Conservation (phyloP, 208 protist genomes). For the Leishmania lainsoni region DNA sequence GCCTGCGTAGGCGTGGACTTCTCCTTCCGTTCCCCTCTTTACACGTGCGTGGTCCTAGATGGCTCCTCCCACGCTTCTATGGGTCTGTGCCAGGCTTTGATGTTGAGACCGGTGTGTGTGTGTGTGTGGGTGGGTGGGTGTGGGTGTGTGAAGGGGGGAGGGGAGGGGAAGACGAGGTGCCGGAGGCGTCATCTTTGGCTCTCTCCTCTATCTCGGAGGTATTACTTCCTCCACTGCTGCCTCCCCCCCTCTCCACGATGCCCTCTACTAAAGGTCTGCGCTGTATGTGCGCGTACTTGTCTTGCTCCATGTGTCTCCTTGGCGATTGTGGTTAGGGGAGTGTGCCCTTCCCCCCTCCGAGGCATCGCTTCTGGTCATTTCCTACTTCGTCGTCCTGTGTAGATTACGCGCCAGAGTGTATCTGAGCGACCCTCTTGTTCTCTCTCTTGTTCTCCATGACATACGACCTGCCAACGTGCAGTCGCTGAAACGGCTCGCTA, state of each 20-base stretch:
- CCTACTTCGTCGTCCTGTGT: conserved; percentile 12
- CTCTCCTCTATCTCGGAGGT: not conserved
- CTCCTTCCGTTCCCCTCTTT: not conserved
- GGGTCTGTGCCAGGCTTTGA: not conserved
- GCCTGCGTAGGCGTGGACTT: not conserved
- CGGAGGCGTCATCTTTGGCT: not conserved
- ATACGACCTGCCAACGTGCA: not conserved
- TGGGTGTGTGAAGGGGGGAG: too few species aligned
- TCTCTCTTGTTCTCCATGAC: not conserved
- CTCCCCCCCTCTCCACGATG: not conserved
- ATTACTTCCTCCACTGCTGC: not conserved
- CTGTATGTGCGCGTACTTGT: not conserved
- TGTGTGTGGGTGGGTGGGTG: too few species aligned
- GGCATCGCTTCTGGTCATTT: not conserved
- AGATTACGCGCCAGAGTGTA: conserved; percentile 1
- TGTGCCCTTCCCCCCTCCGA: not conserved
- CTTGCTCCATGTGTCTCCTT: not conserved
- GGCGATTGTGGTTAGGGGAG: not conserved
- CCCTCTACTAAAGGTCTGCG: not conserved
- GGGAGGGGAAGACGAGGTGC: not conserved
- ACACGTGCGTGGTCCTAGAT: not conserved
- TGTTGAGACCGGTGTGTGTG: not conserved
- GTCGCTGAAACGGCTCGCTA: not conserved
- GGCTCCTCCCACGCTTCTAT: not conserved
- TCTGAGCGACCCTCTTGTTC: not conserved